Evolutionary conservation across 2,329 filamentous ascomycete species (phyloP).

Genomic region (Leptodontidium sp.): DNA sequence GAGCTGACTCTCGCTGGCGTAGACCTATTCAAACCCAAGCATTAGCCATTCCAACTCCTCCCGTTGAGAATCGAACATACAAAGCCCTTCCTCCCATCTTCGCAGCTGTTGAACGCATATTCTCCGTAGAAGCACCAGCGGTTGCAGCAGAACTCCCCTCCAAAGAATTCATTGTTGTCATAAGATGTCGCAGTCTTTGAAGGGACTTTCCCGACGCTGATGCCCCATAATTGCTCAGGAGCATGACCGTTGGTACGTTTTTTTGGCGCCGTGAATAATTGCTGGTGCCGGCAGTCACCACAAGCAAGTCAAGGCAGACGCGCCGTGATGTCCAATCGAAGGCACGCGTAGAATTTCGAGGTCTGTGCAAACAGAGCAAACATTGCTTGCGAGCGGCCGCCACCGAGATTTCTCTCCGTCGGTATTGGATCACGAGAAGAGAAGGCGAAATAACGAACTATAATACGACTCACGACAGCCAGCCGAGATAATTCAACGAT

Average conservation of each 20-base stretch:
- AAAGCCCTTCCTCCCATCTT: slow-evolving; percentile 31
- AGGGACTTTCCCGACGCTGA: slow-evolving; percentile 43
- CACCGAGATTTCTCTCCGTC: neutral
- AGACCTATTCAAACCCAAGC: neutral
- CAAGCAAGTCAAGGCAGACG: slow-evolving; percentile 35
- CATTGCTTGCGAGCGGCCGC: slow-evolving; percentile 5
- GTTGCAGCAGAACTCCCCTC: slow-evolving; percentile 29
- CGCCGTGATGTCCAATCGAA: slow-evolving; percentile 36
- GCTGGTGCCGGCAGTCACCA: neutral
- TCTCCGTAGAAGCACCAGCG: slow-evolving; percentile 21
- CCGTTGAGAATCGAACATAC: slow-evolving; percentile 34
- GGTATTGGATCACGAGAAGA: slow-evolving; percentile 26
- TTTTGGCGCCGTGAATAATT: slow-evolving; percentile 27
- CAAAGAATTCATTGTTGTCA: slow-evolving; percentile 33
- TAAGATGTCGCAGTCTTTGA: slow-evolving; percentile 34
- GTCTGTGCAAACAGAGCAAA: slow-evolving; percentile 36
- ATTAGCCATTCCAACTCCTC: neutral
- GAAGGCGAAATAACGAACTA: neutral
- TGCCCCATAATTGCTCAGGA: slow-evolving; percentile 47
- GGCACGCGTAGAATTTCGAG: slow-evolving; percentile 9
- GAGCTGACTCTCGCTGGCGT: slow-evolving; percentile 13
- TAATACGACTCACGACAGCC: neutral
- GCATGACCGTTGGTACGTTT: slow-evolving; percentile 43
- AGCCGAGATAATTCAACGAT: neutral
- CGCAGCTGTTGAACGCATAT: slow-evolving; percentile 36